A percentile compares a stretch with the other conserved stretches of the same genome.
Evolutionary conservation across 805 yeast species (phyloP).

Genomic region (Yamadazyma phyllophila): DNA sequence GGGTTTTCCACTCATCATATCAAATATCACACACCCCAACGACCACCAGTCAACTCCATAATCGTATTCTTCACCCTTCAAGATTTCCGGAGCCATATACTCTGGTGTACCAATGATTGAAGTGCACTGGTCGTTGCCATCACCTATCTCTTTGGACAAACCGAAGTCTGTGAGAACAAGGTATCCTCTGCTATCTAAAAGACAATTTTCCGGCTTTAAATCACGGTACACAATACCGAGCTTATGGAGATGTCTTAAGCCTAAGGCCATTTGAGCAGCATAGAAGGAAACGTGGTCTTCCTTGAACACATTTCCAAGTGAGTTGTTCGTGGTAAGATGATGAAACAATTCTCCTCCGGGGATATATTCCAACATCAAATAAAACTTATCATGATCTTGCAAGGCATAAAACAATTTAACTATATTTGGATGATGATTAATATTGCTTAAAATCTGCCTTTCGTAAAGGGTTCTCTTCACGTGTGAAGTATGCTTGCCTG

Average conservation of each 20-base stretch:
- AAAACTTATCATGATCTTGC: constrained; percentile 43
- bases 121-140: constrained; percentile 17
- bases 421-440: constrained; percentile 42
- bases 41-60: constrained; percentile 50
- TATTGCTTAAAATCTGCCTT: constrained; percentile 37
- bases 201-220: constrained; percentile 45
- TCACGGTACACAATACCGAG: constrained; percentile 43
- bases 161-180: constrained; percentile 47
- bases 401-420: constrained; percentile 45
- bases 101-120: constrained; percentile 47
- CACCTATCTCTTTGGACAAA: constrained; percentile 34
- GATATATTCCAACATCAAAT: constrained; percentile 41
- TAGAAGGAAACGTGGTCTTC: constrained; percentile 43
- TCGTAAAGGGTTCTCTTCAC: constrained; percentile 41
- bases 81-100: constrained; percentile 49
- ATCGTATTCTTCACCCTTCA: constrained; percentile 40
- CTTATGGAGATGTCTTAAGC: constrained; percentile 37
- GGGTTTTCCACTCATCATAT: constrained; percentile 44
- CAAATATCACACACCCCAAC: constrained; percentile 43
- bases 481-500: constrained; percentile 22
- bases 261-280: constrained; percentile 43
- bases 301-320: constrained; percentile 20
- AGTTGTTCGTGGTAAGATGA: constrained; percentile 32
- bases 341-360: constrained; percentile 48
- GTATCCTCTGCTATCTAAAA: constrained; percentile 38